phyloP scores from a whole-genome alignment of 805 yeast species.

The Saturnispora ahearnii region DNA sequence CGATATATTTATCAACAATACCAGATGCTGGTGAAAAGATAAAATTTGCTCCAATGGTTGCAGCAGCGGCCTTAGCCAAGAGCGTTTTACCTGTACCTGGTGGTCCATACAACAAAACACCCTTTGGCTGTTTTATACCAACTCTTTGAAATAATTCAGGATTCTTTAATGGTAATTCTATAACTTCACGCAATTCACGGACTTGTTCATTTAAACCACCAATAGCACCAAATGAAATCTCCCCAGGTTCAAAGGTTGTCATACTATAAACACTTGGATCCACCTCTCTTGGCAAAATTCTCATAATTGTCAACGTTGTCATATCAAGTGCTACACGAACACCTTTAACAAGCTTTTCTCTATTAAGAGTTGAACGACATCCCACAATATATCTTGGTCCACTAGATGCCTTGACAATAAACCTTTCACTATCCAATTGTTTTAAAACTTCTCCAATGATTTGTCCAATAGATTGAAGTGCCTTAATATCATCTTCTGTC shows the following conservation, averaged over 20 bases:
- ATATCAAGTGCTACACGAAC: constrained; percentile 94
- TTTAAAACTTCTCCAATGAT: constrained; percentile 94
- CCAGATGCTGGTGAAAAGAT: constrained; percentile 99
- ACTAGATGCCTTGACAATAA: constrained; percentile 90
- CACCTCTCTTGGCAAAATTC: constrained; percentile 94
- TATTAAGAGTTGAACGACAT: constrained; percentile 85
- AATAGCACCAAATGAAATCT: constrained; percentile 84
- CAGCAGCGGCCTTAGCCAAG: constrained; percentile 95
- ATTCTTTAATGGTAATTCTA: constrained; percentile 92
- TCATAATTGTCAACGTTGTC: constrained; percentile 96
- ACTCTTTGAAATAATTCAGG: constrained; percentile 94
- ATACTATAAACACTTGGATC: constrained; percentile 96
- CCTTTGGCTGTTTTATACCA: constrained; percentile 98
- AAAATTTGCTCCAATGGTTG: constrained; percentile 90
- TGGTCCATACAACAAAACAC: constrained; percentile 87
- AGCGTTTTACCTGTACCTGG: constrained; percentile 99
- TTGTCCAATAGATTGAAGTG: constrained; percentile 94
- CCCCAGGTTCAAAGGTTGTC: constrained; percentile 98
- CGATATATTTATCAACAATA: constrained; percentile 89
- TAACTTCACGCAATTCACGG: constrained; percentile 93
- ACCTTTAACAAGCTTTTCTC: constrained; percentile 79
- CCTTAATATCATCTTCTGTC: constrained; percentile 95
- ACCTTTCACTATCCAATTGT: constrained; percentile 89
- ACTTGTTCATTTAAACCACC: constrained; percentile 97
- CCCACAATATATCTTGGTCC: constrained; percentile 98